A percentile compares a stretch with the other conserved stretches of the same genome.
These are phyloP conservation scores for Colletotrichum lentis DNA, from an alignment of 2,329 filamentous ascomycete species.

Conservation along the genomic window DNA sequence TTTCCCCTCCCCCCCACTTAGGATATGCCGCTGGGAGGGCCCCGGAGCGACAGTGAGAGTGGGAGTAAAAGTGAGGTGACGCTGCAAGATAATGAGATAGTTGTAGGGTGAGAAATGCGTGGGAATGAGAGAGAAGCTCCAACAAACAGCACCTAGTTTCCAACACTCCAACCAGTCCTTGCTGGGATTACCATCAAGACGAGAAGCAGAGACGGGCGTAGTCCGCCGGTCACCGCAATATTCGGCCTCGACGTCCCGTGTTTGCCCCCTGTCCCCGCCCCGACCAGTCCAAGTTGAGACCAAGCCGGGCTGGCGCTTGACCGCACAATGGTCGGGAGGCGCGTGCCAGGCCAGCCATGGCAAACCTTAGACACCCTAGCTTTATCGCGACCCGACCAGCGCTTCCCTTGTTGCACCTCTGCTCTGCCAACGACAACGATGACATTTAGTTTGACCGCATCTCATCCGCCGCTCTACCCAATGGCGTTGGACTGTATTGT, in stretches of 20 bases:
- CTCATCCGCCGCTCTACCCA: conserved; percentile 15
- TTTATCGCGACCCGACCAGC: not conserved
- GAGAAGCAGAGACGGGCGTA: not conserved
- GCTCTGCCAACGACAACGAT: not conserved
- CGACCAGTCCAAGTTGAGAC: conserved; percentile 38
- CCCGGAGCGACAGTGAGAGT: not conserved
- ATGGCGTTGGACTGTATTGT: conserved; percentile 35
- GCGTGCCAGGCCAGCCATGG: conserved; percentile 26
- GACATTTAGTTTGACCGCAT: conserved; percentile 28
- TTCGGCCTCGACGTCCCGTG: conserved; percentile 17
- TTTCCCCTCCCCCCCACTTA: not conserved
- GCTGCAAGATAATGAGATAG: not conserved
- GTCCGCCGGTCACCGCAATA: conserved; percentile 27
- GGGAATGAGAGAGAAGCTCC: not conserved
- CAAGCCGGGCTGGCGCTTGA: conserved; percentile 33
- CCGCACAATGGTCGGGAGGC: conserved; percentile 37
- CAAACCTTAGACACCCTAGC: conserved; percentile 1
- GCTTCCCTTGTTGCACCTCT: not conserved
- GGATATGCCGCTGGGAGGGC: not conserved
- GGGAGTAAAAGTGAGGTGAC: not conserved
- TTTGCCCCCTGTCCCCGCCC: conserved; percentile 30
- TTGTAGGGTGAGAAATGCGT: not conserved
- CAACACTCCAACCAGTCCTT: not conserved
- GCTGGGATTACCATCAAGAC: not conserved
- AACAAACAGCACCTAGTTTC: not conserved